Evolutionary conservation across 805 yeast genomes (phyloP).

Genomic region (Ogataea thermomethanolica): DNA sequence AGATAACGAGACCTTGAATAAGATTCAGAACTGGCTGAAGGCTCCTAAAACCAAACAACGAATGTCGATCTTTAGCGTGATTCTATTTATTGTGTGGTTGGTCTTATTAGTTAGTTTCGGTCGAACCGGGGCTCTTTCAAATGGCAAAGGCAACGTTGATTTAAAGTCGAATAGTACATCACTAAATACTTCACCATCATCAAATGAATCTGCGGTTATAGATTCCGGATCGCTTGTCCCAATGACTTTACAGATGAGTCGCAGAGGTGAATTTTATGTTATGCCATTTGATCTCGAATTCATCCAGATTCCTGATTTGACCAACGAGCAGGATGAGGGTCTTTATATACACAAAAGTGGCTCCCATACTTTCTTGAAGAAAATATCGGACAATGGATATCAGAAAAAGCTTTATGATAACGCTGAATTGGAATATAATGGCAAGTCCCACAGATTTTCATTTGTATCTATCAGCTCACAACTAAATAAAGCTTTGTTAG

Average conservation of each 20-base stretch:
- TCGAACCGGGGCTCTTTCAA: constrained; percentile 17
- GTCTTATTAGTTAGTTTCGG: constrained; percentile 24
- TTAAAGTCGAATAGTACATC: neutral
- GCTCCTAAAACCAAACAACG: constrained; percentile 21
- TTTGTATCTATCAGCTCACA: constrained; percentile 42
- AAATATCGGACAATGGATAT: constrained; percentile 31
- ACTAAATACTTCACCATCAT: neutral
- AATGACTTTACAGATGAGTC: constrained; percentile 28
- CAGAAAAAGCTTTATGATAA: constrained; percentile 31
- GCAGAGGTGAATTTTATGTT: constrained; percentile 31
- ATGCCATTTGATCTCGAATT: constrained; percentile 25
- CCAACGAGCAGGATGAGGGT: constrained; percentile 43
- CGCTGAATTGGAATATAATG: constrained; percentile 40
- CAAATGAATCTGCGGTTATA: neutral
- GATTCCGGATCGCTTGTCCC: constrained; percentile 10
- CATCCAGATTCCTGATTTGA: constrained; percentile 24
- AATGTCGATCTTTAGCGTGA: constrained; percentile 12
- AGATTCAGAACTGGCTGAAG: constrained; percentile 7
- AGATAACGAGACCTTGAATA: constrained; percentile 7
- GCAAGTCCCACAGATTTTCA: constrained; percentile 37
- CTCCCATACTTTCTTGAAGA: constrained; percentile 15
- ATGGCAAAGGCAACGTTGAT: constrained; percentile 3
- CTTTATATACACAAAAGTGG: constrained; percentile 30
- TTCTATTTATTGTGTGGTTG: constrained; percentile 28
- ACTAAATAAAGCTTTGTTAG: constrained; percentile 49